Base-by-base conservation (phyloP, 1,284 basidiomycete species). In the Coriolopsis trogii region DNA sequence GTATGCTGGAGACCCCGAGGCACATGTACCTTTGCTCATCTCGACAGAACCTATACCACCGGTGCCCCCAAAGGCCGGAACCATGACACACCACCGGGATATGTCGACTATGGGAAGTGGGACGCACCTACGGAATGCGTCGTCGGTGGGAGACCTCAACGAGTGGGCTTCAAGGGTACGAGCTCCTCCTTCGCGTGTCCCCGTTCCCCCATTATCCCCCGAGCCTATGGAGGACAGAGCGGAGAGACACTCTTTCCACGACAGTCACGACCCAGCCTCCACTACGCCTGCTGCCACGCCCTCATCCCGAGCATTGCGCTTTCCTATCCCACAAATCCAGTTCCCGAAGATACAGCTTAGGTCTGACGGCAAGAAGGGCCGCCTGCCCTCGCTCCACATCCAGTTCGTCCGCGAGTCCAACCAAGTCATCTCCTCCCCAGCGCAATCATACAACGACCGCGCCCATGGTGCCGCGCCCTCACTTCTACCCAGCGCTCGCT, bases 361-460 rank as follows among this genome's bases (percentile, higher is more conserved):
- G 46, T 16, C 31, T 30, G 30, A 37, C 26, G 48, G 28, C 0
- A 44, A 28, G 37, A 51, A 51, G 24, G 52, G 56, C 5, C 41
- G 56, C 30, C 18, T 55, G 0, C 56, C 56, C 5, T 58, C 56
- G 3, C 53, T 58, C 29, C 46, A 28, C 20, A 54, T 58, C 24
- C 41, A 52, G 24, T 58, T 58, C 47, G 9, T 48, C 3, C 56
- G 53, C 34, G 56, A 58, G 47, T 55, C 53, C 23, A 50, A 41
- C 29, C 53, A 52, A 18, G 41, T 51, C 38, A 33, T 53, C 28
- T 55, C 56, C 13, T 53, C 56, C 7, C 53, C 56, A 12, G 39
- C 28, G 7, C 16, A 36, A 6, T 28, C 12, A 16, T 37, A 47
- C 21, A 39, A 37, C 7, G n/a, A 33, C 23, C 4, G 24, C 26